Base-by-base conservation (phyloP, 192 early-diverging fungal genomes). In the Rhizoclosmatium sp. region DNA sequence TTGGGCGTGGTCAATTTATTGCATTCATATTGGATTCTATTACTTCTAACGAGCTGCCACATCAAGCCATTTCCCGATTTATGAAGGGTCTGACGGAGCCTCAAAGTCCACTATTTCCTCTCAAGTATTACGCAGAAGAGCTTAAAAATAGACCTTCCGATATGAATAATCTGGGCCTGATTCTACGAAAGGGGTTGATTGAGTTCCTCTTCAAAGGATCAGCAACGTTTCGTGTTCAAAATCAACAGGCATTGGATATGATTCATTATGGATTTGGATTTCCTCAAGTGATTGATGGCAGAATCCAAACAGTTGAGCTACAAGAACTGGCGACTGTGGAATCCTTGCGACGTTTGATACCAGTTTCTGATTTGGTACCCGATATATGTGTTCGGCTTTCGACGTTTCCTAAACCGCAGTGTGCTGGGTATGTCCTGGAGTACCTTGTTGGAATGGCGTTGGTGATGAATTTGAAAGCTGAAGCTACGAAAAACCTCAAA, bases 401-500 rank as follows among this genome's bases (percentile, higher is more conserved):
- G 41, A 9, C 2, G 21, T 74, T n/a, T 49, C 69, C 69, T 16
- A 82, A 76, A 31, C 78, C 81, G 48, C 80, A 82, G 61, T 82
- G 62, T 42, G 80, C 82, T 81, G 81, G 81, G 2, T 82, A 76
- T 66, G 39, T 82, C 41, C 21, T 82, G 80, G 81, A 82, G 44
- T 82, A 82, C 60, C 47, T 82, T 7, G 79, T 82, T 81, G 81
- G 70, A 45, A 82, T 70, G 59, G 81, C 79, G 42, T 75, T 82
- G 31, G 79, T 82, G 31, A 31, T 31, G 31, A 31, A 31, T 31
- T 31, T 31, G 31, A 31, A 31, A 31, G 31, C 31, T 31, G 31
- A 23, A 67, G 23, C 23, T 19, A 23, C 66, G 66, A n/a, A 58
- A 51, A 58, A 12, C 4, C 19, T 71, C 23, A 49, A 58, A 71